Conservation (phyloP, 2,329 filamentous ascomycete genomes). For the Cercospora sp. region DNA sequence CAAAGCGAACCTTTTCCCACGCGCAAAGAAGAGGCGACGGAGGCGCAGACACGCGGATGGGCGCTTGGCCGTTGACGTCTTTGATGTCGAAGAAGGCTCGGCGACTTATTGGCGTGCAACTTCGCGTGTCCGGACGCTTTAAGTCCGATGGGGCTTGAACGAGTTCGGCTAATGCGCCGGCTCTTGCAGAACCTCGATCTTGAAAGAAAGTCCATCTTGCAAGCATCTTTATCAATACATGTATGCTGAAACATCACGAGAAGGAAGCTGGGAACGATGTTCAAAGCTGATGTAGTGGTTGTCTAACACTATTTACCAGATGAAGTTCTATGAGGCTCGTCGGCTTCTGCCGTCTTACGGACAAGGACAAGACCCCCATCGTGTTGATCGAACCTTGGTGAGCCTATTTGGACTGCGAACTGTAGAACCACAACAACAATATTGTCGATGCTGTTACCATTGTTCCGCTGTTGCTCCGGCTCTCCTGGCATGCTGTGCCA, state of each 20-base stretch:
- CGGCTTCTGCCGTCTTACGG: conserved; percentile 3
- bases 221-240: neutral
- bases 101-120: neutral
- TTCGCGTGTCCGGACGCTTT: neutral
- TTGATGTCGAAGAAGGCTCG: conserved; percentile 4
- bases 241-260: neutral
- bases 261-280: neutral
- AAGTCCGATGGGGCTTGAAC: neutral
- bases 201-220: neutral
- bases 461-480: neutral
- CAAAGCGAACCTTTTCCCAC: neutral
- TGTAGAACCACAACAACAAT: neutral
- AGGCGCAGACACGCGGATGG: neutral
- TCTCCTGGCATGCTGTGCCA: neutral
- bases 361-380: neutral
- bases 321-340: conserved; percentile 3
- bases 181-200: neutral
- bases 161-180: neutral
- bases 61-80: conserved; percentile 3
- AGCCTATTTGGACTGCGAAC: neutral
- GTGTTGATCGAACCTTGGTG: neutral
- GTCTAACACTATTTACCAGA: neutral
- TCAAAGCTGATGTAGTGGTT: no score
- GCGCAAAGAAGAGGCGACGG: neutral
- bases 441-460: neutral